A percentile compares a stretch with the other conserved stretches of the same genome.
phyloP scores from a whole-genome alignment of 2,329 filamentous ascomycete genomes.

The Pyrenophora seminiperda region DNA sequence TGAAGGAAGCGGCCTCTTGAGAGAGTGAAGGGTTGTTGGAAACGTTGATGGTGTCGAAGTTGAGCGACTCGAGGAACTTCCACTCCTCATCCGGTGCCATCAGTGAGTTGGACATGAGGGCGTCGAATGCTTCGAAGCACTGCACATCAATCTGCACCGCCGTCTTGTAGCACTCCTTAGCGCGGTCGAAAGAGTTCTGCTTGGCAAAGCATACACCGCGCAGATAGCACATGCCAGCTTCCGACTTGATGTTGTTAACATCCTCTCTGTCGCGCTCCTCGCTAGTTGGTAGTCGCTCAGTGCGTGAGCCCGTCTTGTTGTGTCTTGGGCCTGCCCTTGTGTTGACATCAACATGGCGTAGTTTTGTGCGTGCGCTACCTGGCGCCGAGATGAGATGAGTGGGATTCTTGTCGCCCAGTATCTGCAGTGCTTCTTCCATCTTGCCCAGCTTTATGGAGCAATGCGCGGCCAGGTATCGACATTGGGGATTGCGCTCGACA shows the following conservation, averaged over 20 bases:
- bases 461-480: conserved; percentile 89
- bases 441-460: conserved; percentile 92
- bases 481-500: conserved; percentile 78
- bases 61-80: conserved; percentile 82
- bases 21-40: conserved; percentile 68
- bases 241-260: conserved; percentile 77
- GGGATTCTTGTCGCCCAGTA: conserved; percentile 94
- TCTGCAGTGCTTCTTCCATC: conserved; percentile 82
- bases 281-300: conserved; percentile 61
- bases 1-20: conserved; percentile 91
- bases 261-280: conserved; percentile 72
- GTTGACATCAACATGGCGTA: conserved; percentile 67
- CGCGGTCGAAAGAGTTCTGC: conserved; percentile 94
- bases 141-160: conserved; percentile 96
- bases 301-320: conserved; percentile 53
- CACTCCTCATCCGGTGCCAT: conserved; percentile 90
- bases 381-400: conserved; percentile 77
- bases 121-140: conserved; percentile 97
- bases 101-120: conserved; percentile 94
- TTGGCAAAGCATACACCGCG: conserved; percentile 94
- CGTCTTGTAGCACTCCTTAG: conserved; percentile 98
- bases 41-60: conserved; percentile 82
- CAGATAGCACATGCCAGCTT: conserved; percentile 97
- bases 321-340: conserved; percentile 54
- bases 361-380: conserved; percentile 70